Evolutionary conservation across 2,329 filamentous ascomycete genomes (phyloP), one percentile per base, ranked within the genome.

Genomic region (Alternaria sp.): DNA sequence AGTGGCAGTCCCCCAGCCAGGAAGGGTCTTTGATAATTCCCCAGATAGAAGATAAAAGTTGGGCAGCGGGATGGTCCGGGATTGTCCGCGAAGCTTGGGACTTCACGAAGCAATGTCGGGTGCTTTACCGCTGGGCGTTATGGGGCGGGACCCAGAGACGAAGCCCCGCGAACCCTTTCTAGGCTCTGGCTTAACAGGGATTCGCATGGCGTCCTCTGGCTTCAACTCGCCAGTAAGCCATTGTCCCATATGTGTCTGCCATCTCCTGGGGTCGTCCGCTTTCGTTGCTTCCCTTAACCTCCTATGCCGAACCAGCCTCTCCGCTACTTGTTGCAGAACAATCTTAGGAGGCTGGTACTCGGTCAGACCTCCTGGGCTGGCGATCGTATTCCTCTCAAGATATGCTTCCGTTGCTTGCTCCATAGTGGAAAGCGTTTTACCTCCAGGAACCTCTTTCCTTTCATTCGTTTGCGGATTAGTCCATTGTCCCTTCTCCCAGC

Each of bases 291-390:
- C 82, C 52, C 82, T 70, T 18, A 81, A 73, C 25, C 82, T 69
- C 48, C 82, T 73, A 54, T 83, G 80, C 40, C 83, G 65, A 0
- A 84, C 82, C 3, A 85, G 70, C 58, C 82, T 81, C 69, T 84
- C 82, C 1, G 83, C 83, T 1, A 81, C 75, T 64, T 85, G 83
- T 57, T 74, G 67, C 14, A 85, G 69, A 70, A 83, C 81, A 0
- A 79, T 71, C 56, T 73, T 77, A 0, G 83, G 82, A 25, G 80
- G 78, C 16, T 80, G 81, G 62, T 84, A 84, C 27, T 79, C 79
- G 11, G 81, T 79, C 18, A 80, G 72, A 1, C 66, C 67, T 12
- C 71, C 71, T 27, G 81, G 71, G 22, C 76, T 79, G 9, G 78
- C 73, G 9, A 64, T 46, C 4, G 60, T 46, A 1, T 77, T 72